Evolutionary conservation across 306 rosid species (phyloP).

Genomic region (Lablab purpureus): DNA sequence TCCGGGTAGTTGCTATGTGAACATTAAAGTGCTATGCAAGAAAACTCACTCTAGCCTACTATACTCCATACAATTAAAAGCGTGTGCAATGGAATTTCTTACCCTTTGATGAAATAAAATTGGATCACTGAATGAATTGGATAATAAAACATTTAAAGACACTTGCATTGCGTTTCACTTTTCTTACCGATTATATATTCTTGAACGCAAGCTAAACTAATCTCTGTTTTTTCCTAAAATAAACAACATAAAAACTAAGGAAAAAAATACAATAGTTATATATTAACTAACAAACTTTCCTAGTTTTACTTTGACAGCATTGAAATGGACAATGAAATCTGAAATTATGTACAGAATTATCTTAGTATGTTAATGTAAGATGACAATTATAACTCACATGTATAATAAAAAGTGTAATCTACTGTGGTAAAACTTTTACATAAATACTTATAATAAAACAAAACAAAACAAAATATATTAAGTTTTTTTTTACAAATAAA

Average conservation of each 20-base stretch:
- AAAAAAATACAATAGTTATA: background rate
- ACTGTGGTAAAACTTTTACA: no score
- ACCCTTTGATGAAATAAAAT: background rate
- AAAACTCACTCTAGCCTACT: slow-evolving; percentile 28
- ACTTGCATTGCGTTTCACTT: background rate
- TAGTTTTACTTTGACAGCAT: background rate
- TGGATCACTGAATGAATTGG: no score
- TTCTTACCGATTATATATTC: background rate
- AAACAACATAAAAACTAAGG: background rate
- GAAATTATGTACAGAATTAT: no score
- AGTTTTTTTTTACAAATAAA: no score
- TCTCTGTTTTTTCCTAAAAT: background rate
- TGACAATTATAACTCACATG: no score
- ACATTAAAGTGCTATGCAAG: background rate
- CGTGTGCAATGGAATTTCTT: background rate
- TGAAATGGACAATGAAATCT: no score
- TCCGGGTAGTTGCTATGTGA: background rate
- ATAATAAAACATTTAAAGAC: background rate
- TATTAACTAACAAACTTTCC: slow-evolving; percentile 22
- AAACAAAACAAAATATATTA: no score
- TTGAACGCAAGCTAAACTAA: slow-evolving; percentile 8
- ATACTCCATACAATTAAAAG: background rate
- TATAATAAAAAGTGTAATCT: no score
- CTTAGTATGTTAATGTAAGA: no score
- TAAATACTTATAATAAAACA: no score